Percentiles rank a stretch among this genome's conserved stretches.
Conservation (phyloP, 2,329 filamentous ascomycete species). For the Neopestalotiopsis clavispora region DNA sequence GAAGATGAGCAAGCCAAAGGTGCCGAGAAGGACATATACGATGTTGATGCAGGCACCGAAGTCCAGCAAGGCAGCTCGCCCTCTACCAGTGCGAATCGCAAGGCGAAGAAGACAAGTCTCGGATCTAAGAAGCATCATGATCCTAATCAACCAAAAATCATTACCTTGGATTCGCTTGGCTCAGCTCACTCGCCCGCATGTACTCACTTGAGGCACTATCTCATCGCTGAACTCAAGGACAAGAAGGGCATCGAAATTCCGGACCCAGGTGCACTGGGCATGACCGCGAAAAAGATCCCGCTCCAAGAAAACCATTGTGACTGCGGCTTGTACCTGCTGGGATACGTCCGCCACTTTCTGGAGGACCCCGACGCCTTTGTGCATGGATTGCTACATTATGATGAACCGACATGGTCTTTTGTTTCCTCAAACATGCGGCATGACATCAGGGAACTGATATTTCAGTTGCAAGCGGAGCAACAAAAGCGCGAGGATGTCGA, state of each 20-base stretch:
- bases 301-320: constrained; percentile 84
- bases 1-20: not conserved
- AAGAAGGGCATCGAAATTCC: constrained; percentile 51
- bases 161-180: constrained; percentile 89
- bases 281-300: constrained; percentile 78
- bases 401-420: constrained; percentile 57
- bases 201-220: constrained; percentile 74
- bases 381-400: constrained; percentile 65
- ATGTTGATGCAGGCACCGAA: not conserved
- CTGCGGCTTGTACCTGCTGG: constrained; percentile 86
- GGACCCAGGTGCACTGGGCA: constrained; percentile 43
- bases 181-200: constrained; percentile 66
- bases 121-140: constrained; percentile 46
- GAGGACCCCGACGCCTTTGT: constrained; percentile 74
- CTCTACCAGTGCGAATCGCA: constrained; percentile 21
- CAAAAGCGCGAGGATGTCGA: constrained; percentile 45
- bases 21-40: not conserved
- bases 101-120: constrained; percentile 39
- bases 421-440: constrained; percentile 64
- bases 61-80: not conserved
- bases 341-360: constrained; percentile 84
- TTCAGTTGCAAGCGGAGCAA: constrained; percentile 65
- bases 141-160: constrained; percentile 68
- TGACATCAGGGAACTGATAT: constrained; percentile 69
- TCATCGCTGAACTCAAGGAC: constrained; percentile 72